Conservation (phyloP, 768 basidiomycete species). For the Trametes cubensis region DNA sequence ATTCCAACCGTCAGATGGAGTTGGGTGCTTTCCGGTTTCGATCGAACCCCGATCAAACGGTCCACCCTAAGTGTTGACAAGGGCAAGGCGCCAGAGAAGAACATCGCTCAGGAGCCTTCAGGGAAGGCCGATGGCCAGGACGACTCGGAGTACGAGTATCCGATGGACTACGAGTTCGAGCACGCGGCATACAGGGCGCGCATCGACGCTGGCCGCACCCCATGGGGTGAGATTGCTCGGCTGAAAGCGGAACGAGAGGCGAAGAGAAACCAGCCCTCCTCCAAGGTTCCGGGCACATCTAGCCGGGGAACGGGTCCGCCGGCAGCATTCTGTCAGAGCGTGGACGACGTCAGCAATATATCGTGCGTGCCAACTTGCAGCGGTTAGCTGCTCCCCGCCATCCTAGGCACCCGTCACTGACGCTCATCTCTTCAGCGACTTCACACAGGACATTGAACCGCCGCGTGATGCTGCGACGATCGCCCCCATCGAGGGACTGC, state of each 20-base stretch:
- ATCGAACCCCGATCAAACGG: slow-evolving; percentile 30
- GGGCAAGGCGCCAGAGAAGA: slow-evolving; percentile 1
- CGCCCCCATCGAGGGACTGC: slow-evolving; percentile 35
- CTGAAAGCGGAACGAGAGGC: slow-evolving; percentile 23
- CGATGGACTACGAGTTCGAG: slow-evolving; percentile 16
- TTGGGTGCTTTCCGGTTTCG: slow-evolving; percentile 53
- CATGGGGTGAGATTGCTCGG: slow-evolving; percentile 9
- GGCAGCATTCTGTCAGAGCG: background rate
- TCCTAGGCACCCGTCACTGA: background rate
- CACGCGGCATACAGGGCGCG: slow-evolving; percentile 26
- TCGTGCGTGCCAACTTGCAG: slow-evolving; percentile 42
- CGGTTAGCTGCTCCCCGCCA: slow-evolving; percentile 3
- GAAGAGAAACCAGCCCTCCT: background rate
- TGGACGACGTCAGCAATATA: slow-evolving; percentile 46
- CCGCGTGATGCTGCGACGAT: slow-evolving; percentile 29
- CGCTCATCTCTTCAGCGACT: slow-evolving; percentile 23
- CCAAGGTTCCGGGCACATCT: background rate
- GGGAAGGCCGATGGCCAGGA: background rate
- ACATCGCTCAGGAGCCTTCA: background rate
- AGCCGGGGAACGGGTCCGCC: background rate
- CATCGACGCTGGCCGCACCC: slow-evolving; percentile 21
- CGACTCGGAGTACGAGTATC: slow-evolving; percentile 1
- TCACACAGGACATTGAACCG: slow-evolving; percentile 25
- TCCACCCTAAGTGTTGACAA: slow-evolving; percentile 2
- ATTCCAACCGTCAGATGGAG: slow-evolving; percentile 68